Base-by-base conservation (phyloP, 345 rosid species). In the Lagerstroemia speciosa region DNA sequence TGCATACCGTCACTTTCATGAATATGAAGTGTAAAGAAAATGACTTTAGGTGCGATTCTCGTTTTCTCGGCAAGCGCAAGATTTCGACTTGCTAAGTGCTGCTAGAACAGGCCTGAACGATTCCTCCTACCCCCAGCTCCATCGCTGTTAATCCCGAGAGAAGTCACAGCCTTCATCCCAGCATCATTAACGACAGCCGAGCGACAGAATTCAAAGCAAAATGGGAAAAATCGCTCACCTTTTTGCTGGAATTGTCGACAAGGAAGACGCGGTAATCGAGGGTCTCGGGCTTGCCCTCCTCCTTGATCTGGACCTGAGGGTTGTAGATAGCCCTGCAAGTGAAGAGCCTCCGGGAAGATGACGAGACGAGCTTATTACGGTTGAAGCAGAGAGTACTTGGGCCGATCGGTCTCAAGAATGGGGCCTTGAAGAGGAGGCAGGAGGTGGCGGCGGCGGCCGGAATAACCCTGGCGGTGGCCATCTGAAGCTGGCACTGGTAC, bases 261-360 rank as follows among this genome's bases (percentile, higher is more conserved):
- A 89, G 84, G 84, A 87, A 89, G 67, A 89, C 88, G 1, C 97
- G 82, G 79, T 89, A 89, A 68, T 91, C 97, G 20, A 91, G 78
- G 69, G 96, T 79, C 70, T 89, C 90, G 11, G 93, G 83, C 73
- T 78, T 86, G 32, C 97, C 96, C 72, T 87, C 93, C 75, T 87
- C 88, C 71, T 82, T 81, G 77, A 81, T 78, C 75, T 72, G 79
- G 62, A 85, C 77, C 76, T 82, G 73, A 58, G 97, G 91, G 16
- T 80, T 89, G 68, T 89, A 78, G 0, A 85, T 79, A 12, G 93
- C 88, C 3, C 43, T 68, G 74, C 97, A 89, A 9, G 91, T 73
- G 71, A 85, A 82, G 37, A 76, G 76, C 81, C 88, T 80, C 73
- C 77, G 84, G 11, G 90, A 77, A 45, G 78, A 67, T 29, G 29